Evolutionary conservation across 140 eudicot genomes (phyloP).

Genomic region (Flaveria floridana): DNA sequence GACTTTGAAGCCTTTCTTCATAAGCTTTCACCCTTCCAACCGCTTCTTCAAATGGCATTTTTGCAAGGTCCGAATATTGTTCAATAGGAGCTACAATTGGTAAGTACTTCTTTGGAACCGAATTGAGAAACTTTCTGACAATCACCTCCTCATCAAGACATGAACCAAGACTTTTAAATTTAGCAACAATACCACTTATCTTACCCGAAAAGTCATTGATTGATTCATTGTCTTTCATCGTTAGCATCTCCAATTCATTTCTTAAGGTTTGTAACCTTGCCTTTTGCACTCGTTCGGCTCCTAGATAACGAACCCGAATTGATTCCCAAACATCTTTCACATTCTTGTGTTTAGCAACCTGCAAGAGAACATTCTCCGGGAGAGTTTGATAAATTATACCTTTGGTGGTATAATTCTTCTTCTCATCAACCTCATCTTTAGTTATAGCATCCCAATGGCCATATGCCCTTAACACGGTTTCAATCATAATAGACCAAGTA

Average conservation of each 20-base stretch:
- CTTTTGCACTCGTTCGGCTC: no score
- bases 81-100: background rate
- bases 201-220: background rate
- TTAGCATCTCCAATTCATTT: background rate
- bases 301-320: no score
- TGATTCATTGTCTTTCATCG: background rate
- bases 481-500: background rate
- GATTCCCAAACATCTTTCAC: no score
- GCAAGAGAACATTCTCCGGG: background rate
- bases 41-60: background rate
- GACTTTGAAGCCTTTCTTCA: background rate
- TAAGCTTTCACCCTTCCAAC: background rate
- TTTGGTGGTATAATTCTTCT: background rate
- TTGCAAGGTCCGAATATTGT: background rate
- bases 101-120: background rate
- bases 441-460: background rate
- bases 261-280: no score
- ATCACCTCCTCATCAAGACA: background rate
- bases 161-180: background rate
- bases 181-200: background rate
- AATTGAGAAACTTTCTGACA: background rate
- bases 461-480: background rate
- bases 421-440: background rate
- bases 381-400: background rate
- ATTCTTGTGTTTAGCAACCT: background rate